phyloP scores from a whole-genome alignment of 352 stramenopile genomes.

The Phytophthora pistaciae region DNA sequence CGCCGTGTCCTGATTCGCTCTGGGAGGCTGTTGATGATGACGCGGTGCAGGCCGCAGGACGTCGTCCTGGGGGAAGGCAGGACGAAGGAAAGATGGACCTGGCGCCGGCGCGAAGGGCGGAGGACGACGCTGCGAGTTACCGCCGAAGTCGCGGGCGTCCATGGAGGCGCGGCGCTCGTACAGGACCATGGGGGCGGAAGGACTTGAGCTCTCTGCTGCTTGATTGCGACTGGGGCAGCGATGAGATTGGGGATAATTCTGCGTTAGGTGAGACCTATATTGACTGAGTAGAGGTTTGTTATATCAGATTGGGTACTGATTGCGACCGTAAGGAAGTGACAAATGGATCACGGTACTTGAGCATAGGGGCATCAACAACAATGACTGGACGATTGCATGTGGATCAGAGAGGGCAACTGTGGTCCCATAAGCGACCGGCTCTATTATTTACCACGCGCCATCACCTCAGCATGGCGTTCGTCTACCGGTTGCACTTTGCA shows the following conservation, averaged over 20 bases:
- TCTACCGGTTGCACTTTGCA: too few relatives aligned
- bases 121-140: too few relatives aligned
- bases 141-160: neutral
- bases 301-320: neutral
- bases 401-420: neutral
- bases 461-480: too few relatives aligned
- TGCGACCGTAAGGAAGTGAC: neutral
- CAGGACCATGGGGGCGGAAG: conserved; percentile 5
- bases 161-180: conserved; percentile 1
- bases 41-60: neutral
- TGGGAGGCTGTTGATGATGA: too few relatives aligned
- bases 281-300: neutral
- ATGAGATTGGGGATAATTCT: neutral
- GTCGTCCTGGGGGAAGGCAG: conserved; percentile 23
- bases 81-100: conserved; percentile 22
- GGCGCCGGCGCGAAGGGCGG: neutral
- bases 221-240: conserved; percentile 19
- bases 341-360: neutral
- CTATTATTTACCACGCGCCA: neutral
- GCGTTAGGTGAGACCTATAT: neutral
- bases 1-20: conserved; percentile 10
- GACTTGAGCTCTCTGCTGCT: neutral
- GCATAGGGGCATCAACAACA: neutral
- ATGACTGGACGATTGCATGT: conserved; percentile 1
- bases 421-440: neutral